Percentiles rank a stretch among this genome's conserved stretches.
These are phyloP conservation scores for Colletotrichum neosansevieriae DNA, from an alignment of 2,329 filamentous ascomycete genomes.

Conservation along the genomic window DNA sequence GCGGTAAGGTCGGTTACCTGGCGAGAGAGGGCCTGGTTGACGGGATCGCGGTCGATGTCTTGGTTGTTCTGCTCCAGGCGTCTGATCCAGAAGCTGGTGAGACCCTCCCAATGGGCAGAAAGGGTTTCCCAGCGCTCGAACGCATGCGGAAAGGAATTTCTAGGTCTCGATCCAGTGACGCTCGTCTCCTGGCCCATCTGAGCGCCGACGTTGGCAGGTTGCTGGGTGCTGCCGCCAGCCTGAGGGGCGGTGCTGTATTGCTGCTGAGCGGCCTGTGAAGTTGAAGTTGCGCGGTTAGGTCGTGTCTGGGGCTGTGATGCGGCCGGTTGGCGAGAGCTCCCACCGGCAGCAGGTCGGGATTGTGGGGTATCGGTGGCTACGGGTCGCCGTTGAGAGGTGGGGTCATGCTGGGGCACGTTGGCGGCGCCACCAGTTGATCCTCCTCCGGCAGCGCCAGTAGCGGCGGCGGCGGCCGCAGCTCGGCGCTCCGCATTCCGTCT, in stretches of 20 bases:
- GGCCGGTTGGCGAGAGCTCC: slow-evolving; percentile 43
- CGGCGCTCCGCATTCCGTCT: slow-evolving; percentile 71
- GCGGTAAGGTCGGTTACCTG: slow-evolving; percentile 98
- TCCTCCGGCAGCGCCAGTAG: slow-evolving; percentile 53
- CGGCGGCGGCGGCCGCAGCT: slow-evolving; percentile 66
- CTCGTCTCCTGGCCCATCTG: slow-evolving; percentile 50
- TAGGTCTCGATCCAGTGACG: slow-evolving; percentile 54
- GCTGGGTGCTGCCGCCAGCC: slow-evolving; percentile 36
- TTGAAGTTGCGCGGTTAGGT: slow-evolving; percentile 41
- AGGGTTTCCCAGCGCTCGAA: slow-evolving; percentile 98
- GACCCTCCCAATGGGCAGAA: slow-evolving; percentile 97
- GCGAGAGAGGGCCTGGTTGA: slow-evolving; percentile 88
- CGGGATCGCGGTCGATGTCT: slow-evolving; percentile 83
- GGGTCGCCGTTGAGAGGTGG: slow-evolving; percentile 39
- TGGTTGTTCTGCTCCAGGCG: slow-evolving; percentile 91
- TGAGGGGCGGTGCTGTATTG: slow-evolving; percentile 45
- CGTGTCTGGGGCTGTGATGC: slow-evolving; percentile 42
- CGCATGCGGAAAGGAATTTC: slow-evolving; percentile 90
- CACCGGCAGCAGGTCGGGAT: slow-evolving; percentile 42
- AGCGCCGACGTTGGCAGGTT: slow-evolving; percentile 31
- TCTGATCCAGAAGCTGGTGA: slow-evolving; percentile 97
- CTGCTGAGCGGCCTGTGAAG: slow-evolving; percentile 45
- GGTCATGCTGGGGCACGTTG: slow-evolving; percentile 36
- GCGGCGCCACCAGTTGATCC: slow-evolving; percentile 32
- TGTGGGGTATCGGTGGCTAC: slow-evolving; percentile 38